A percentile compares a stretch with the other conserved stretches of the same genome.
These are phyloP conservation scores for Tylopilus plumbeoviolaceoides DNA, from an alignment of 768 basidiomycete genomes.

Conservation along the genomic window DNA sequence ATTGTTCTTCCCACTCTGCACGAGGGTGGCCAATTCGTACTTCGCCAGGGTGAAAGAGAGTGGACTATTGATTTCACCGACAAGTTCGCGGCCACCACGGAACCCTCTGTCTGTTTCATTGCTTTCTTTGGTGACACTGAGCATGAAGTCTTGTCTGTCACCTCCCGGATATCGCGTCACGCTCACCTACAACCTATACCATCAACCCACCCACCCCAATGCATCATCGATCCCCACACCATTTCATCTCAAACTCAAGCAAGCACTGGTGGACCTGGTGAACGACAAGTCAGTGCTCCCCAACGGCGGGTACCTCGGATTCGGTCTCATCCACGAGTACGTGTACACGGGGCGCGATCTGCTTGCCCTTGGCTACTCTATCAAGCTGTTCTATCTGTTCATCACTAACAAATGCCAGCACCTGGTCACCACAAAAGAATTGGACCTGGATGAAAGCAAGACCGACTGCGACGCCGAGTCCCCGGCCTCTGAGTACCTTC, in stretches of 20 bases:
- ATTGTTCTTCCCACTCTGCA: constrained; percentile 40
- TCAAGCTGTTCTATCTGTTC: constrained; percentile 2
- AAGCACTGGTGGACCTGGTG: not conserved
- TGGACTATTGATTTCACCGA: not conserved
- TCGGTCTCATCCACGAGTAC: constrained; percentile 13
- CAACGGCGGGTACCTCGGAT: constrained; percentile 8
- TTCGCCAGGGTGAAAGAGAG: too few relatives aligned
- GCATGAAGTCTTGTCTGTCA: constrained; percentile 43
- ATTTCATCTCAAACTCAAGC: too few relatives aligned
- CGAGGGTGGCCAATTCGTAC: too few relatives aligned
- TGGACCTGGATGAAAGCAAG: not conserved
- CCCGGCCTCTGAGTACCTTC: fast-evolving
- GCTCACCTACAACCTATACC: constrained; percentile 39
- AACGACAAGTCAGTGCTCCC: constrained; percentile 1
- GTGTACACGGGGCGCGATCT: not conserved
- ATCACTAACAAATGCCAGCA: fast-evolving
- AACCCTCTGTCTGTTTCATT: constrained; percentile 31
- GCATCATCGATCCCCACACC: not conserved
- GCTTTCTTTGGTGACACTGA: constrained; percentile 43
- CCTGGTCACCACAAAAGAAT: not conserved
- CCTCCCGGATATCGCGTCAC: constrained; percentile 42
- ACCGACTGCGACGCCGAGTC: not conserved
- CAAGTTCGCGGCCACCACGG: not conserved
- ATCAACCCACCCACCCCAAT: not conserved
- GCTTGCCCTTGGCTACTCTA: not conserved